Evolutionary conservation across 768 basidiomycete species (phyloP).

Genomic region (Auricularia sp.): DNA sequence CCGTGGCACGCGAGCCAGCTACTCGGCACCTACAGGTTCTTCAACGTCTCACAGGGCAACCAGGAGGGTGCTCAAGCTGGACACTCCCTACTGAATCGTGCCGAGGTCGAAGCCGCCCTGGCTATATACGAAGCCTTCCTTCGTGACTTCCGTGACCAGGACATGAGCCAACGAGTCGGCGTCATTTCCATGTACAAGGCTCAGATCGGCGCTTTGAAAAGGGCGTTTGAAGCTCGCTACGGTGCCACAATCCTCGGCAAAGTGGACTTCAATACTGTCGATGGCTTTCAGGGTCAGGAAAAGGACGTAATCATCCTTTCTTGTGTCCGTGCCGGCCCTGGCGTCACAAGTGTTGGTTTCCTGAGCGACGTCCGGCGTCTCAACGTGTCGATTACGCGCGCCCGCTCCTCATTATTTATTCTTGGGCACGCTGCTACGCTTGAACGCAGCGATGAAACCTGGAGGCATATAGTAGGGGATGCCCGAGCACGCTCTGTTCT

Average conservation of each 20-base stretch:
- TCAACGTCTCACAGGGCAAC: constrained; percentile 60
- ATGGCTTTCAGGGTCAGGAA: constrained; percentile 98
- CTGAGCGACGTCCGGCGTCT: constrained; percentile 83
- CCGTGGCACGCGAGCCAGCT: constrained; percentile 76
- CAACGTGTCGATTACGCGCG: constrained; percentile 98
- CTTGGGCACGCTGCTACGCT: constrained; percentile 86
- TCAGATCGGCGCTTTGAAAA: constrained; percentile 67
- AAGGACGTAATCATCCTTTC: constrained; percentile 97
- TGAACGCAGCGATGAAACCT: constrained; percentile 71
- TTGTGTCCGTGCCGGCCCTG: constrained; percentile 87
- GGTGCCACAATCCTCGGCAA: constrained; percentile 57
- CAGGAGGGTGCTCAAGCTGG: constrained; percentile 48
- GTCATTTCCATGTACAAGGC: constrained; percentile 93
- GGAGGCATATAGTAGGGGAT: constrained; percentile 70
- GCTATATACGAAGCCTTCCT: constrained; percentile 65
- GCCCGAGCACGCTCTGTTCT: constrained; percentile 57
- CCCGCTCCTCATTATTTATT: constrained; percentile 88
- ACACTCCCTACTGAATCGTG: constrained; percentile 66
- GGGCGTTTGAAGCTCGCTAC: constrained; percentile 59
- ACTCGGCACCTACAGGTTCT: constrained; percentile 84
- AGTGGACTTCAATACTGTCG: constrained; percentile 94
- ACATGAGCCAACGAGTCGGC: constrained; percentile 49
- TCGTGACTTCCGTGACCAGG: constrained; percentile 46
- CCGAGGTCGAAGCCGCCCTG: constrained; percentile 67
- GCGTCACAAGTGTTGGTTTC: constrained; percentile 78